Evolutionary conservation across 352 stramenopile species (phyloP), one percentile per base, ranked within the genome.

Genomic region (Pythium plurisporium): DNA sequence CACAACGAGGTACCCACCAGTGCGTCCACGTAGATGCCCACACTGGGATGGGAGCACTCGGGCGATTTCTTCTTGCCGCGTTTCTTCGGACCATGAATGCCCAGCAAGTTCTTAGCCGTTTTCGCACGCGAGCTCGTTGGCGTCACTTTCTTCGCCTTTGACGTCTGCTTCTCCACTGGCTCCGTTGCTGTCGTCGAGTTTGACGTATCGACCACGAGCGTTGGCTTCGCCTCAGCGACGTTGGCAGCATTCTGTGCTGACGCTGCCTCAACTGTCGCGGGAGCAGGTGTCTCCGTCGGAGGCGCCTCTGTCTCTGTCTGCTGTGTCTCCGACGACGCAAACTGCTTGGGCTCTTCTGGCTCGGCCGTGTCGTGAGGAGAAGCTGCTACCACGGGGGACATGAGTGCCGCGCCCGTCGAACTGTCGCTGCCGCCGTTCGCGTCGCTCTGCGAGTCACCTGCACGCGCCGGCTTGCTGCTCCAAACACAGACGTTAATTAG

Each of bases 1-100:
- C 20, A n/a, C 34, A 22, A 41, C 8, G 26, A 17, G 40, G 22
- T 11, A 55, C 59, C 19, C 42, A 82, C 72, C 56, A 91, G 58
- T 22, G 81, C 81, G 36, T 91, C 79, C 17, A 91, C 61, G 58
- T 82, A 87, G 53, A 79, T 81, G 31, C 74, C 76, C 6, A 91
- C 59, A 31, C 79, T 88, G 0, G 61, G 54, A 29, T 69, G 60
- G n/a, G 33, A 53, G 7, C 33, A 14, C 27, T 34, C 49, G 10
- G 42, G 22, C 17, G 33, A 30, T 53, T 64, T 71, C 45, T 56
- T 50, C 45, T 74, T 76, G 11, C 31, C 42, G 27, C 66, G 76
- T 14, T 64, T 62, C 48, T 72, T 71, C 5, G 63, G 50, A 7
- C 25, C 22, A 12, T 55, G 23, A 55, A 69, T 69, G 22, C 43